Conservation (phyloP, 306 rosid genomes). For the Purshia tridentata region DNA sequence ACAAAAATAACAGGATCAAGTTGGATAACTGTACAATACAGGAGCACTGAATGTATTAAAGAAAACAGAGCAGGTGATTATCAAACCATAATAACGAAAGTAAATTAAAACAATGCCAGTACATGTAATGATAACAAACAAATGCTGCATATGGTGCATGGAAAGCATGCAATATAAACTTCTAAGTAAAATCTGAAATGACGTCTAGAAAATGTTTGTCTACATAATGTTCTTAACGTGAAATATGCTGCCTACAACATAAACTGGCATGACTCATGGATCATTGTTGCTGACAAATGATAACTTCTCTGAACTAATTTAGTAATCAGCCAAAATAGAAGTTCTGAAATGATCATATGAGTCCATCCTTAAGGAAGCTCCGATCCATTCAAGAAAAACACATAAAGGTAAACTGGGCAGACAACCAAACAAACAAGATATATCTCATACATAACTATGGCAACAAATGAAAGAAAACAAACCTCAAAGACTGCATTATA, state of each 20-base stretch:
- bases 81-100: not conserved
- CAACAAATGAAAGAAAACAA: slow-evolving; percentile 29
- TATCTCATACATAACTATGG: slow-evolving; percentile 2
- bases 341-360: slow-evolving; percentile 14
- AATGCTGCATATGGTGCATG: not conserved
- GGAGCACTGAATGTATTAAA: not conserved
- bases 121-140: not conserved
- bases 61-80: not conserved
- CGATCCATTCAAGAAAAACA: not conserved
- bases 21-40: not conserved
- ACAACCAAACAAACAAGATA: slow-evolving; percentile 6
- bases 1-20: not conserved
- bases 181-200: not conserved
- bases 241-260: not conserved
- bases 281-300: not conserved
- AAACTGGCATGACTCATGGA: not conserved
- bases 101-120: not conserved
- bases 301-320: not conserved
- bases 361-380: slow-evolving; percentile 1
- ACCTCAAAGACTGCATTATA: slow-evolving; percentile 97
- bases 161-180: not conserved
- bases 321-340: slow-evolving; percentile 4
- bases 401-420: not conserved
- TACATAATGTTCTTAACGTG: not conserved
- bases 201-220: not conserved